A percentile compares a stretch with the other conserved stretches of the same genome.
Conservation (phyloP, 345 rosid species). For the Jatropha curcas region DNA sequence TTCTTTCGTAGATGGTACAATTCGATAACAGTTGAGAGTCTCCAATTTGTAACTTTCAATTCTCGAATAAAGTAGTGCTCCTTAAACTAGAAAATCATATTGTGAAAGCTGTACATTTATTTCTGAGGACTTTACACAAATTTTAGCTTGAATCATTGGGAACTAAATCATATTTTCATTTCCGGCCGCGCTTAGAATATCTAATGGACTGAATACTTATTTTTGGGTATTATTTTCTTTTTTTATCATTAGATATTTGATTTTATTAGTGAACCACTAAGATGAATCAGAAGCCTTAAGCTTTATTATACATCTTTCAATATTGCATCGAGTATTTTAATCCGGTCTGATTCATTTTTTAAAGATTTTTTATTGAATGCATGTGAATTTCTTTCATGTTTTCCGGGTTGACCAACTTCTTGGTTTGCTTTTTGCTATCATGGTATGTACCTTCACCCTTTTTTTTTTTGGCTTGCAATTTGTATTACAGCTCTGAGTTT, state of each 20-base stretch:
- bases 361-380: constrained; percentile 14
- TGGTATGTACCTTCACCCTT: constrained; percentile 53
- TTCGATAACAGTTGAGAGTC: no score
- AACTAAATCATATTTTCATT: no score
- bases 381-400: constrained; percentile 40
- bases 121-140: no score
- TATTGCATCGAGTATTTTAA: no score
- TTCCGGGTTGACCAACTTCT: constrained; percentile 90
- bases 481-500: no score
- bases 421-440: constrained; percentile 85
- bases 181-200: not conserved
- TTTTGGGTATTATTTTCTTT: not conserved
- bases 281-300: not conserved
- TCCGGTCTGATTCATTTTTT: constrained; percentile 8
- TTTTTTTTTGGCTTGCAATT: not conserved
- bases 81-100: no score
- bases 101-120: no score
- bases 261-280: not conserved
- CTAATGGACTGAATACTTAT: not conserved
- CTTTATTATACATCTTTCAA: not conserved
- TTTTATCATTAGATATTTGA: not conserved
- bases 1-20: no score
- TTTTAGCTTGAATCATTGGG: not conserved
- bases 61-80: no score
- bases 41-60: no score